Base-by-base conservation (phyloP, 2,329 filamentous ascomycete genomes). In the Didymella arachidicola region DNA sequence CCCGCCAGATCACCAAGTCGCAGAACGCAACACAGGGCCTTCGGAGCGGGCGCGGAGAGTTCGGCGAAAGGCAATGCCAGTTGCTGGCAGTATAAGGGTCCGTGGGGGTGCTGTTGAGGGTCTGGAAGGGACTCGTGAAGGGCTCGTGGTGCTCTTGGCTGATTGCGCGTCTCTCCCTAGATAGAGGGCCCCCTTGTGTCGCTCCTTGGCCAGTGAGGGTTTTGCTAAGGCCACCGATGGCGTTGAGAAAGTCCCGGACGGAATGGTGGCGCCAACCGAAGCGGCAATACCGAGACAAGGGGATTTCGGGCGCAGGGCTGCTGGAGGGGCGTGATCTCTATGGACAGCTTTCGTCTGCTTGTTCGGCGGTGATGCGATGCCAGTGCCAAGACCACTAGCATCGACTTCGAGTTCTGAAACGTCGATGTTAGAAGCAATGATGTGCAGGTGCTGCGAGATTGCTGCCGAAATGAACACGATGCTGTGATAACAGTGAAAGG, bases 191-290 rank as follows among this genome's bases (percentile, higher is more conserved):
- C 62, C 62, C 51, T 58, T 48, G 61, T 60, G 46, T 57, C 41
- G 57, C 61, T 66, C 60, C 68, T 74, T 72, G 72, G 69, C 64
- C 47, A 52, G 60, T 66, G 64, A 66, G 69, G 66, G 68, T 69
- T 67, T 70, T 68, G 73, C 69, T 72, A 74, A 72, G 71, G 65
- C 67, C 69, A 73, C 71, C 66, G 70, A 73, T 68, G 65, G 65
- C 61, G 64, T 70, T 62, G 54, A 51, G 62, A 63, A 65, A 57
- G 51, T 62, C 61, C 58, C 60, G 61, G 63, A 66, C 60, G 36
- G 39, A 41, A 60, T 61, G 30, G 67, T 70, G 63, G 66, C 68
- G 66, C 63, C 59, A 52, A 56, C 62, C 53, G 59, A 62, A 64
- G 63, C 65, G 62, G 65, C 61, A 61, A 57, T 57, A 58, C 60